phyloP scores from a whole-genome alignment of 1,139 yeast genomes.

The Blastobotrys aristatus region DNA sequence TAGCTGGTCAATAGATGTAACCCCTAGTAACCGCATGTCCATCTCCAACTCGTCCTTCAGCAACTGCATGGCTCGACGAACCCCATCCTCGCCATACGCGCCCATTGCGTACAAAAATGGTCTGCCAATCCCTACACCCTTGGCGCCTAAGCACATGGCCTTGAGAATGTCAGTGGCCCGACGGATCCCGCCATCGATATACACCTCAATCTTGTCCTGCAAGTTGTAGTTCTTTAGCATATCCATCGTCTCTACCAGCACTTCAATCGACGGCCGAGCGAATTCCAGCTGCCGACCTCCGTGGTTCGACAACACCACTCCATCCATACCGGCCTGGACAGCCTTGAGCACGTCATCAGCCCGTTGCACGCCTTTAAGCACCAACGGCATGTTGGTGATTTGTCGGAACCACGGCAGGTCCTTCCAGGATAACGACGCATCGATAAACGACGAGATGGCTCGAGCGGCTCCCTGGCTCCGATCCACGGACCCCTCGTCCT shows the following conservation, averaged over 20 bases:
- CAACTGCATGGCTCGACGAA: slow-evolving; percentile 66
- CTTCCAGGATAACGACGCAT: slow-evolving; percentile 67
- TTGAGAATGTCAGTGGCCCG: slow-evolving; percentile 69
- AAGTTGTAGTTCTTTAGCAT: slow-evolving; percentile 45
- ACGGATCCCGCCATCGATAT: slow-evolving; percentile 70
- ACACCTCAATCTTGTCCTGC: slow-evolving; percentile 55
- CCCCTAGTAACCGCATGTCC: slow-evolving; percentile 88
- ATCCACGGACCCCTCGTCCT: slow-evolving; percentile 46
- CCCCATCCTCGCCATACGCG: slow-evolving; percentile 78
- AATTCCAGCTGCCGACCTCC: slow-evolving; percentile 78
- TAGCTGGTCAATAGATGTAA: slow-evolving; percentile 57
- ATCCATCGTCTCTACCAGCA: slow-evolving; percentile 60
- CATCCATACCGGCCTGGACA: slow-evolving; percentile 57
- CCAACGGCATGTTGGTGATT: slow-evolving; percentile 57
- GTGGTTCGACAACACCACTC: slow-evolving; percentile 68
- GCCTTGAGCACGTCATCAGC: slow-evolving; percentile 63
- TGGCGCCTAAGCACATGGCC: slow-evolving; percentile 71
- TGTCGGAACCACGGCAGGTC: slow-evolving; percentile 56
- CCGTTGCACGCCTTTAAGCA: slow-evolving; percentile 67
- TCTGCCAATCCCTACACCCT: slow-evolving; percentile 72
- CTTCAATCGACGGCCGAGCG: slow-evolving; percentile 62
- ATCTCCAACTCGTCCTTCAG: slow-evolving; percentile 76
- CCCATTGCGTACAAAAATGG: slow-evolving; percentile 74
- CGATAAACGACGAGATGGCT: slow-evolving; percentile 80
- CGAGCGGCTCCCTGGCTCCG: slow-evolving; percentile 81